These are phyloP conservation scores for Polyporus tsugae DNA, from an alignment of 1,284 basidiomycete species.

Conservation along the genomic window DNA sequence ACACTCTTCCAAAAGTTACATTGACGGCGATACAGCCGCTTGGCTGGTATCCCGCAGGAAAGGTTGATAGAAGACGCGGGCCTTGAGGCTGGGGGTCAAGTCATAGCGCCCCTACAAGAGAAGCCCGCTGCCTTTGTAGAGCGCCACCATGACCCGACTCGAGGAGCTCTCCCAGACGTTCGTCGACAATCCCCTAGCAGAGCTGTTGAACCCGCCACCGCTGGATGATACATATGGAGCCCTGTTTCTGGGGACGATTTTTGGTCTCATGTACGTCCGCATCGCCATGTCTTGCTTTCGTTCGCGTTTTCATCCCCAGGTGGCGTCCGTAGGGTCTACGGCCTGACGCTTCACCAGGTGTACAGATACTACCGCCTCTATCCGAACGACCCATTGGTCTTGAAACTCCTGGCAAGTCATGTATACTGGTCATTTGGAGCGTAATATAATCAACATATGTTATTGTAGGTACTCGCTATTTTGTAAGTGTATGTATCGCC, in stretches of 20 bases:
- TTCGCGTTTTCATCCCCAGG: neutral
- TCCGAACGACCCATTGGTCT: neutral
- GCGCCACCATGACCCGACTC: neutral
- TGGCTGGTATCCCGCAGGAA: neutral
- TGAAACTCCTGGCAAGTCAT: neutral
- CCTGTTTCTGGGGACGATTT: constrained; percentile 1
- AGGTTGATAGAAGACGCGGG: neutral
- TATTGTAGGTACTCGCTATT: neutral
- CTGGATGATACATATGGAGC: constrained; percentile 3
- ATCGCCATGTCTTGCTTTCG: neutral
- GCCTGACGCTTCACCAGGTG: constrained; percentile 1
- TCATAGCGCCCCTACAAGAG: neutral
- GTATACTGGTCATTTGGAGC: too few relatives aligned
- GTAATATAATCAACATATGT: neutral
- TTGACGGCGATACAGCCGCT: neutral
- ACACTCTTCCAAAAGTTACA: neutral
- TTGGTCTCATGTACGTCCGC: constrained; percentile 1
- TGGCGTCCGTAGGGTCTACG: neutral
- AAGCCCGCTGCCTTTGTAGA: neutral
- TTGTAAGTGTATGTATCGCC: neutral
- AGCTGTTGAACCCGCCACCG: neutral
- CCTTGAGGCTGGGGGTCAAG: neutral
- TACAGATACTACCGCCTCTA: constrained; percentile 10
- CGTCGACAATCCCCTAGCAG: neutral
- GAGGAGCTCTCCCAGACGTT: neutral